phyloP scores from a whole-genome alignment of 1,284 basidiomycete genomes.

The Ustilago trichophora region DNA sequence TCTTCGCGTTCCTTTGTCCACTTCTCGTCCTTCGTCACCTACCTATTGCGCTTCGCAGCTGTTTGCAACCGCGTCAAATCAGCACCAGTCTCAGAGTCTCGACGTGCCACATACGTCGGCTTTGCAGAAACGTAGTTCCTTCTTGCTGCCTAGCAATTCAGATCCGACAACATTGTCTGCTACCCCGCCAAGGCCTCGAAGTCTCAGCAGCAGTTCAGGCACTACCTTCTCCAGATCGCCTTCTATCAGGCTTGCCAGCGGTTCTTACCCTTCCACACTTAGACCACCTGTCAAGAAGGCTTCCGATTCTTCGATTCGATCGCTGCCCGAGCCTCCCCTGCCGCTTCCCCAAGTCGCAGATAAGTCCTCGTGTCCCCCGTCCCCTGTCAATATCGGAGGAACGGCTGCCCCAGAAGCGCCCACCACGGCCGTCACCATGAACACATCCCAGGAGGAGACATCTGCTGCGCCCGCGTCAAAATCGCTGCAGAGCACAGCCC shows the following conservation, averaged over 20 bases:
- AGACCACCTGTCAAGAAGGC: conserved; percentile 25
- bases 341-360: not conserved
- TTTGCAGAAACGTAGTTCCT: conserved; percentile 15
- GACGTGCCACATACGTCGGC: conserved; percentile 1
- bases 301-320: conserved; percentile 30
- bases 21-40: conserved; percentile 21
- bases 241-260: conserved; percentile 39
- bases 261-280: conserved; percentile 40
- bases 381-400: not conserved
- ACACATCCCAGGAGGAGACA: not conserved
- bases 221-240: conserved; percentile 28
- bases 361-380: not conserved
- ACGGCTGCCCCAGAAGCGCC: not conserved
- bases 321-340: conserved; percentile 25
- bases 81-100: not conserved
- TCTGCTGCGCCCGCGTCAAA: not conserved
- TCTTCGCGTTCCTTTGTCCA: conserved; percentile 10
- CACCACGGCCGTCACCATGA: conserved; percentile 5
- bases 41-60: not conserved
- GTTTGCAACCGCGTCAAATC: not conserved
- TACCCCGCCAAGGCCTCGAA: conserved; percentile 29
- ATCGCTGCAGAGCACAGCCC: not conserved
- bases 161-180: conserved; percentile 8
- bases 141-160: conserved; percentile 15
- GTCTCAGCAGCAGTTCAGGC: conserved; percentile 24